Evolutionary conservation across 768 basidiomycete genomes (phyloP), one percentile per base, ranked within the genome.

Genomic region (Hebeloma cylindrosporum): DNA sequence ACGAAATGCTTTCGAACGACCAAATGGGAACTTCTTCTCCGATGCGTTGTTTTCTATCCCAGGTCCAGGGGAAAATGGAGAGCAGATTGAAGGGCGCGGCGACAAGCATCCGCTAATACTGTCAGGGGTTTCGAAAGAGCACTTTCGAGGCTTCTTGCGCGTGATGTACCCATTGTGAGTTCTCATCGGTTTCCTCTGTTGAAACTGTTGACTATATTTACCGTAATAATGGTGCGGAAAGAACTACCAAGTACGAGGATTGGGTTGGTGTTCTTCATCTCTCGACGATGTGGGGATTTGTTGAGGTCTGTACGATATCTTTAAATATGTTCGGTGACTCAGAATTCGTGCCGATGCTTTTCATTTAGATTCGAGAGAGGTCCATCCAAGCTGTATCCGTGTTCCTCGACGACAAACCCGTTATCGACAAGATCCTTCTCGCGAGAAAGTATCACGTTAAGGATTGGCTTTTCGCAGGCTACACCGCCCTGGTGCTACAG

Each of bases 391-490:
- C 38, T 3, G 18, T 37, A 3, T 38, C 43, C 13, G 18, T 13
- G 6, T 41, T 33, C 22, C 4, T 50, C 20, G 3, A 30, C 5
- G 21, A 11, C 9, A 37, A 31, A 2, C 25, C 27, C 21, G 29
- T 38, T 11, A 31, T 30, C 16, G 30, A 42, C 23, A 29, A 17
- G 7, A 25, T 47, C 7, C 11, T 47, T 8, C 14, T 52, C 3
- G 50, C 45, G 5, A 47, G 40, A 21, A 13, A 44, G 14, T 52
- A 40, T 18, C 26, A 5, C 7, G 32, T 48, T 10, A 42, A 30
- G 2, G 32, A 20, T 2, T 52, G 51, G 46, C 46, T 52, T 3
- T 22, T 35, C 9, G 51, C 16, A 6, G 47, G 25, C 17, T 52
- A 44, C 27, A 7, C 17, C 4, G 28, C 11, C 11, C 37, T 52